These are phyloP conservation scores for Crepidotus variabilis DNA, from an alignment of 768 basidiomycete species.

Conservation along the genomic window DNA sequence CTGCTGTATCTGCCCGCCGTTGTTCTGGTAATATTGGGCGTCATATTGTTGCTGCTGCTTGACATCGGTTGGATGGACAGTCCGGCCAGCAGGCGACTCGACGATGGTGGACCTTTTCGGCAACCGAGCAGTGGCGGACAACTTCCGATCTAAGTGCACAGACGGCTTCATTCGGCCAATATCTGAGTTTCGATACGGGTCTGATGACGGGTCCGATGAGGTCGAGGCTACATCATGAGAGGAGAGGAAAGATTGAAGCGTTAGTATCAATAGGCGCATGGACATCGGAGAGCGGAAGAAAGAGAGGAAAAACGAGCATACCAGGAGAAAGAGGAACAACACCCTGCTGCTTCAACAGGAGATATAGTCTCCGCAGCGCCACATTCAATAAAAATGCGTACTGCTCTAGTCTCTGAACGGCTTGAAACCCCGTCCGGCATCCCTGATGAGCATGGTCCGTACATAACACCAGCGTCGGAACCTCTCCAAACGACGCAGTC, in stretches of 20 bases:
- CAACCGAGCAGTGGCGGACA: conserved; percentile 87
- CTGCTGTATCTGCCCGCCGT: conserved; percentile 28
- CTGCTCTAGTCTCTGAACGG: conserved; percentile 93
- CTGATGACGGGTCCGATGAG: conserved; percentile 48
- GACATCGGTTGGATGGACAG: conserved; percentile 70
- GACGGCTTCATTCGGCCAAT: conserved; percentile 89
- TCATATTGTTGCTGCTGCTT: conserved; percentile 21
- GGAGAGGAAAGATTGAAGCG: conserved; percentile 16
- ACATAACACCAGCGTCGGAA: conserved; percentile 75
- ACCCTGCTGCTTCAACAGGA: conserved; percentile 82
- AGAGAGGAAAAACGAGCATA: conserved; percentile 26
- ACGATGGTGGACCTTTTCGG: conserved; percentile 95
- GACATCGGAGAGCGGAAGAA: conserved; percentile 6
- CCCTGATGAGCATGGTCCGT: conserved; percentile 67
- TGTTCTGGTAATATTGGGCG: conserved; percentile 17
- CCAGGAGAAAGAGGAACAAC: conserved; percentile 82
- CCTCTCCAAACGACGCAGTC: conserved; percentile 64
- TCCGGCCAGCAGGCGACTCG: conserved; percentile 88
- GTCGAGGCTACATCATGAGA: conserved; percentile 25
- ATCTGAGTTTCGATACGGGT: conserved; percentile 87
- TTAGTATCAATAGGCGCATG: not conserved
- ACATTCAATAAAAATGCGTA: conserved; percentile 97
- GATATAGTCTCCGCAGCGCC: conserved; percentile 86
- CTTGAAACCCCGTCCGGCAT: conserved; percentile 77
- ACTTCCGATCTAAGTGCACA: conserved; percentile 90